Conservation (phyloP, 1,284 basidiomycete species). For the Puccinia horiana region DNA sequence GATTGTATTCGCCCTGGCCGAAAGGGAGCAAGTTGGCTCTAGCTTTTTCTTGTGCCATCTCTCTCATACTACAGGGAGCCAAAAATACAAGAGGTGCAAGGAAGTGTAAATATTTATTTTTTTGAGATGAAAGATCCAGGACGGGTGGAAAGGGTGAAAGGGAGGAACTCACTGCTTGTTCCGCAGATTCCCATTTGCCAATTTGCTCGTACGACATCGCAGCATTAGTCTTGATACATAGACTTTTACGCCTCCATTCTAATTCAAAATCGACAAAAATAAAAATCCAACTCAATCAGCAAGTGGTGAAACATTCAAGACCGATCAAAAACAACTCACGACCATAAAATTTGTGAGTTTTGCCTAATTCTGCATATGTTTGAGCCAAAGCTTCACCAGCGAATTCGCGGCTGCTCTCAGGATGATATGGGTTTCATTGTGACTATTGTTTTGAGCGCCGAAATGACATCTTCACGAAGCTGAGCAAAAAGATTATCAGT, state of each 20-base stretch:
- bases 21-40: conserved; percentile 82
- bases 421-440: conserved; percentile 56
- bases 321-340: conserved; percentile 51
- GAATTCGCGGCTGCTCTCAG: conserved; percentile 76
- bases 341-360: conserved; percentile 98
- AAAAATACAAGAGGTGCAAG: background rate
- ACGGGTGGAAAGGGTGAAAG: background rate
- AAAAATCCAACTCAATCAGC: background rate
- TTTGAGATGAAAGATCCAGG: conserved; percentile 1
- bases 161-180: conserved; percentile 63
- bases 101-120: background rate
- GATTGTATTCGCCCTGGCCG: conserved; percentile 90
- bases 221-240: conserved; percentile 87
- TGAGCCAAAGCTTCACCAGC: conserved; percentile 90
- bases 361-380: conserved; percentile 89
- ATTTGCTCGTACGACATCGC: conserved; percentile 93
- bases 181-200: conserved; percentile 93
- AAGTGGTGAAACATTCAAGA: conserved; percentile 3
- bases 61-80: conserved; percentile 70
- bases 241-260: conserved; percentile 82
- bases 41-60: conserved; percentile 84
- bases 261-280: conserved; percentile 2
- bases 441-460: conserved; percentile 57
- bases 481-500: conserved; percentile 60
- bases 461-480: conserved; percentile 68